Percentiles rank a stretch among this genome's conserved stretches.
Conservation (phyloP, 2,329 filamentous ascomycete species). For the Penicillium italicum region DNA sequence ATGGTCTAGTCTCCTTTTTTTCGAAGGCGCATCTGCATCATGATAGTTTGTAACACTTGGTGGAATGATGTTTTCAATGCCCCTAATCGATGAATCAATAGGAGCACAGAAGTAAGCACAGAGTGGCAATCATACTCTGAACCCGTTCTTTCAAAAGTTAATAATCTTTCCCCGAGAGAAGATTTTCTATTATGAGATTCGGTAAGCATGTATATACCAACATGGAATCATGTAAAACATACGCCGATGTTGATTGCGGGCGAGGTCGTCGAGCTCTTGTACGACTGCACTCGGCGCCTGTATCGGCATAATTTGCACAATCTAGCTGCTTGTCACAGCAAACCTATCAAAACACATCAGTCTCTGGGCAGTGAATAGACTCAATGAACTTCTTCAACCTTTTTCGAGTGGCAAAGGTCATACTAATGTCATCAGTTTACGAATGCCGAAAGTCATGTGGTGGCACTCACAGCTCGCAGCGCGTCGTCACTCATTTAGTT, state of each 20-base stretch:
- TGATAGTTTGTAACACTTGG: background rate
- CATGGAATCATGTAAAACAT: background rate
- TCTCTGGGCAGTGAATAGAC: background rate
- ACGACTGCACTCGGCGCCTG: slow-evolving; percentile 22
- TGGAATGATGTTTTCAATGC: background rate
- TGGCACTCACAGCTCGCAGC: slow-evolving; percentile 17
- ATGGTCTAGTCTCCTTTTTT: slow-evolving; percentile 10
- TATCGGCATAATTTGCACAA: slow-evolving; percentile 27
- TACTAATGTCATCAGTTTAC: slow-evolving; percentile 16
- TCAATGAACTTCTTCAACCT: slow-evolving; percentile 11
- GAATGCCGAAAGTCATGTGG: background rate
- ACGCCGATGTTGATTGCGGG: slow-evolving; percentile 14
- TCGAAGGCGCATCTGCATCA: background rate
- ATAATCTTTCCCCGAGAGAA: slow-evolving; percentile 13
- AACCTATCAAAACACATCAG: slow-evolving; percentile 11
- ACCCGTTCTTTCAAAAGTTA: slow-evolving; percentile 12
- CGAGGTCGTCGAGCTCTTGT: slow-evolving; percentile 13
- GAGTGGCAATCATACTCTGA: background rate
- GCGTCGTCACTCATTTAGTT: slow-evolving; percentile 12
- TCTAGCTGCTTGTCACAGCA: slow-evolving; percentile 24
- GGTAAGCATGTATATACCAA: background rate
- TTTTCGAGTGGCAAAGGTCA: slow-evolving; percentile 27
- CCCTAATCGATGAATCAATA: background rate
- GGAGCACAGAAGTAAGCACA: too few species aligned
- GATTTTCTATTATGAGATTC: slow-evolving; percentile 5